Evolutionary conservation across 768 basidiomycete genomes (phyloP).

Genomic region (Podaxis sp.): DNA sequence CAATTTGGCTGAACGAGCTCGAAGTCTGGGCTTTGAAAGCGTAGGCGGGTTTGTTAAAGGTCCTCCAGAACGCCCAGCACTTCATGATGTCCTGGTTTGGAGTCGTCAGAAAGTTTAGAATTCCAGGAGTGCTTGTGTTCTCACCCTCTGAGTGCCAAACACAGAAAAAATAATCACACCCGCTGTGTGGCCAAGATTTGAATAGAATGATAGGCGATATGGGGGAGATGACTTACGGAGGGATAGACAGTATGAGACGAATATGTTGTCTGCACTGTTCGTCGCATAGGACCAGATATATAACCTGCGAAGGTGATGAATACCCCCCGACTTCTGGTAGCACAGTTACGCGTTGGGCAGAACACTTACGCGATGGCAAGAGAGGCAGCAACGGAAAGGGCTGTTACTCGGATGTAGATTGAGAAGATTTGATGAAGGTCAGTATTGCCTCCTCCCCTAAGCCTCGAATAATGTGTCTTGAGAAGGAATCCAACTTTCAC

Average conservation of each 20-base stretch:
- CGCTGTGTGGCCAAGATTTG: not conserved
- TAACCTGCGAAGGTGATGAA: not conserved
- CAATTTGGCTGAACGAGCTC: not conserved
- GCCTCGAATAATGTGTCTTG: not conserved
- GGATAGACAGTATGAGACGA: slow-evolving; percentile 1
- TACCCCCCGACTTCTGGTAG: not conserved
- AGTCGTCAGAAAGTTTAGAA: not conserved
- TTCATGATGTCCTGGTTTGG: slow-evolving; percentile 7
- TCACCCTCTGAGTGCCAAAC: slow-evolving; percentile 10
- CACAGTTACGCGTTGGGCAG: not conserved
- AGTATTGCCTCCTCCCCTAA: not conserved
- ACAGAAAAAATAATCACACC: slow-evolving; percentile 1
- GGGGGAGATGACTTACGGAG: not conserved
- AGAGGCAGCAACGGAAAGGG: not conserved
- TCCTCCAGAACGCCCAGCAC: slow-evolving; percentile 9
- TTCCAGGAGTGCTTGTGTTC: too few species aligned
- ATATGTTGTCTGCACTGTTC: not conserved
- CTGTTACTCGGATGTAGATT: slow-evolving; percentile 3
- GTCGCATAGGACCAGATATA: slow-evolving; percentile 8
- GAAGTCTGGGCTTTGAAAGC: not conserved
- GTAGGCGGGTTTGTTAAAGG: not conserved
- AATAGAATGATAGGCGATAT: not conserved
- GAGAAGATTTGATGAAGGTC: not conserved
- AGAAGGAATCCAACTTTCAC: slow-evolving; percentile 6
- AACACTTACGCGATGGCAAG: not conserved